phyloP scores from a whole-genome alignment of 1,139 yeast genomes.

The Scheffersomyces cryptocercus region DNA sequence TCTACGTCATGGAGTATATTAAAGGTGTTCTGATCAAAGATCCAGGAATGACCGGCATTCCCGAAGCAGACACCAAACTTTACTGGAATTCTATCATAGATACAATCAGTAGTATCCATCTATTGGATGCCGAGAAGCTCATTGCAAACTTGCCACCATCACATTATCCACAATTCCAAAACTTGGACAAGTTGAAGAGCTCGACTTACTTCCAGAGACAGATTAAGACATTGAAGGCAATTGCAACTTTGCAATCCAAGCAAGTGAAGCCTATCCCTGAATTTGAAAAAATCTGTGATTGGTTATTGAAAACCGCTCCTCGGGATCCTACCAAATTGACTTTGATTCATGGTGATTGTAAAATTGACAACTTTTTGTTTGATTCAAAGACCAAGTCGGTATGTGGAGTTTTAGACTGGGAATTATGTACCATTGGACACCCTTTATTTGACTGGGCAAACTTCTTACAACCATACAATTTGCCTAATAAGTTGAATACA shows the following conservation, averaged over 20 bases:
- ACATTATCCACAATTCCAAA: conserved; percentile 49
- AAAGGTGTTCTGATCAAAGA: conserved; percentile 61
- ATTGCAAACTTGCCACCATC: conserved; percentile 44
- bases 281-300: conserved; percentile 43
- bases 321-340: conserved; percentile 48
- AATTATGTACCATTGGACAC: conserved; percentile 66
- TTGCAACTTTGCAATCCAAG: conserved; percentile 52
- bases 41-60: conserved; percentile 48
- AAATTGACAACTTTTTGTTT: conserved; percentile 62
- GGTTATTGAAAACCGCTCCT: conserved; percentile 46
- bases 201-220: conserved; percentile 58
- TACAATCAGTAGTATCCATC: conserved; percentile 55
- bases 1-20: conserved; percentile 63
- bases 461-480: conserved; percentile 56
- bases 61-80: conserved; percentile 21
- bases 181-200: conserved; percentile 19
- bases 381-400: conserved; percentile 52
- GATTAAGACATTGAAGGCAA: conserved; percentile 47
- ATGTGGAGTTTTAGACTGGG: conserved; percentile 68
- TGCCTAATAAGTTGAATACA: conserved; percentile 40
- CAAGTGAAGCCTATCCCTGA: conserved; percentile 54
- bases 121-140: conserved; percentile 48
- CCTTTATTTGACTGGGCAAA: conserved; percentile 67
- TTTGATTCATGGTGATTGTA: conserved; percentile 69
- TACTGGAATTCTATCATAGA: conserved; percentile 56